Percentiles rank a stretch among this genome's conserved stretches.
phyloP scores from a whole-genome alignment of 1,284 basidiomycete species.

The Microbotryum violaceum region DNA sequence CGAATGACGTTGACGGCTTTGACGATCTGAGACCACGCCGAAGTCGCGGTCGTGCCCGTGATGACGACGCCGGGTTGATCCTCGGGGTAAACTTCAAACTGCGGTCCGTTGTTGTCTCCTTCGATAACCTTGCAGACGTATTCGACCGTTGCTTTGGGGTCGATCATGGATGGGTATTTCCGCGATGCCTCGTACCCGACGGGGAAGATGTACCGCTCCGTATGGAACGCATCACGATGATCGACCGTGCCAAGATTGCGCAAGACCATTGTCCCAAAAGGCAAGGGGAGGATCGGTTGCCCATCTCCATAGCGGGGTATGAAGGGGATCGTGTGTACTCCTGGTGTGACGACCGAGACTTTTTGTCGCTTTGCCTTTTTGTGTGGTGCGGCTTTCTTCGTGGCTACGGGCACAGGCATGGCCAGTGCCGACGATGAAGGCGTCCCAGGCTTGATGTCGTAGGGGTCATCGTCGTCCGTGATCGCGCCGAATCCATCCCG shows the following conservation, averaged over 20 bases:
- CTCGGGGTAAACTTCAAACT: conserved; percentile 65
- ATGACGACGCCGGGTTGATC: conserved; percentile 58
- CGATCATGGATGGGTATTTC: conserved; percentile 63
- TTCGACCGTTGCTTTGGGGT: conserved; percentile 56
- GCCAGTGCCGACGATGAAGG: no score
- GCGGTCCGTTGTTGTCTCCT: conserved; percentile 62
- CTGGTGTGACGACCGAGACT: conserved; percentile 65
- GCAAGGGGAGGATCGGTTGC: conserved; percentile 60
- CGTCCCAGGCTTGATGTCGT: no score
- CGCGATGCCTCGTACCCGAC: conserved; percentile 68
- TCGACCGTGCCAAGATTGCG: conserved; percentile 51
- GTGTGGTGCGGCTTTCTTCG: no score
- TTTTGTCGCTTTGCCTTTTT: conserved; percentile 60
- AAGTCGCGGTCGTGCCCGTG: conserved; percentile 70
- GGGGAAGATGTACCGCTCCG: conserved; percentile 73
- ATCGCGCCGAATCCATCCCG: no score
- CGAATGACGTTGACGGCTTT: conserved; percentile 66
- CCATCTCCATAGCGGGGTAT: conserved; percentile 60
- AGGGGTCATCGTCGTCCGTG: no score
- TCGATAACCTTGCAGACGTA: conserved; percentile 74
- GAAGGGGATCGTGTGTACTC: conserved; percentile 61
- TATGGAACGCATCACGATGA: conserved; percentile 55
- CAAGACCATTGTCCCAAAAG: conserved; percentile 73
- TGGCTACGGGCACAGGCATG: no score
- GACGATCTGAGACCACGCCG: conserved; percentile 70